Percentiles rank a stretch among this genome's conserved stretches.
phyloP scores from a whole-genome alignment of 495 filamentous ascomycete species.

The Neurospora sp. region DNA sequence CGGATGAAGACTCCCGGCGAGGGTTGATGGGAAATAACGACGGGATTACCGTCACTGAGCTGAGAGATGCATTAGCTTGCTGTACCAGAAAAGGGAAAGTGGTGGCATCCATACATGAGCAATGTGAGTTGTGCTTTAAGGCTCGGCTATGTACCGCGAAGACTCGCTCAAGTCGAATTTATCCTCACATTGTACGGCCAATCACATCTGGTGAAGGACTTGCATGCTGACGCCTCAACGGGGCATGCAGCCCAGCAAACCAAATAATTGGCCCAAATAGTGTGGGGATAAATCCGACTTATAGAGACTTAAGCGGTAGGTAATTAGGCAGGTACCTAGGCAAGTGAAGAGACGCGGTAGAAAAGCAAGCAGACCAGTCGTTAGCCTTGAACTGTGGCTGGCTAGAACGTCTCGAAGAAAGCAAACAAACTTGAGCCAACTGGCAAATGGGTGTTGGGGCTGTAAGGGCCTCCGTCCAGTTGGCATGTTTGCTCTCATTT shows the following conservation, averaged over 20 bases:
- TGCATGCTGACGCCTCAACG: too few species aligned
- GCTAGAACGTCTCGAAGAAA: background rate
- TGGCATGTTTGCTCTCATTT: background rate
- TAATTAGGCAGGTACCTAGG: background rate
- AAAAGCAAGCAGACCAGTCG: background rate
- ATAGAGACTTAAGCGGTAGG: background rate
- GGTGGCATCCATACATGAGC: background rate
- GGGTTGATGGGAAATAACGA: background rate
- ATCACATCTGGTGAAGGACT: too few species aligned
- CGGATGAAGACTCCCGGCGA: background rate
- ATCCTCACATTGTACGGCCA: too few species aligned
- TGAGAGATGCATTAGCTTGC: background rate
- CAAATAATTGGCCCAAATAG: too few species aligned
- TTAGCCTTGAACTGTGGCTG: background rate
- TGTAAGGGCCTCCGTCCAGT: background rate
- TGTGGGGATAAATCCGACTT: too few species aligned
- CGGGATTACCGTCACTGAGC: background rate
- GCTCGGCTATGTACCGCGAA: background rate
- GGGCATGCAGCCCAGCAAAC: too few species aligned
- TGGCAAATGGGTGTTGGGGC: background rate
- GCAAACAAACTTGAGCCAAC: background rate
- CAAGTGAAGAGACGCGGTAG: background rate
- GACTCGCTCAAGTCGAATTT: too few species aligned
- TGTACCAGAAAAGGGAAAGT: background rate
- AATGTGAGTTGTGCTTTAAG: background rate